These are phyloP conservation scores for Rosa hybrid DNA, from an alignment of 331 rosid genomes.

Conservation along the genomic window DNA sequence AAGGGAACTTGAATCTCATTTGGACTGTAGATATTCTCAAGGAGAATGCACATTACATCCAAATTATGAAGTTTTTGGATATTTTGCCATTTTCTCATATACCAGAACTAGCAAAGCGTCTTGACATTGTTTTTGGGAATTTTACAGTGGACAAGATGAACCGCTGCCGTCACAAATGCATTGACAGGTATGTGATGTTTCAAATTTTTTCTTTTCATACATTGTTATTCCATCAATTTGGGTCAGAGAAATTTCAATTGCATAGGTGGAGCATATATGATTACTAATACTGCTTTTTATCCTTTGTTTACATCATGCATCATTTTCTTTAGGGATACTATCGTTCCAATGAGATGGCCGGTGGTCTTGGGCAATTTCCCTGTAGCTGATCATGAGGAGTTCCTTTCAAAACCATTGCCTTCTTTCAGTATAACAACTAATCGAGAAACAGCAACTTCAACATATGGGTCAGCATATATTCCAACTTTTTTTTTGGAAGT, in stretches of 20 bases:
- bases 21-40: slow-evolving; percentile 49
- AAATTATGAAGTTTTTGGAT: slow-evolving; percentile 51
- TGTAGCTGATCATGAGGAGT: background rate
- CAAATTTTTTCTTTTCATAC: background rate
- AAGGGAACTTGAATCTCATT: slow-evolving; percentile 32
- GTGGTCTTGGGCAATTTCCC: background rate
- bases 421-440: slow-evolving; percentile 30
- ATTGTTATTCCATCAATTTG: background rate
- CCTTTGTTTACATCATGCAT: background rate
- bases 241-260: no score
- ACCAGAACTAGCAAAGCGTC: slow-evolving; percentile 25
- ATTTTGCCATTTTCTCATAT: slow-evolving; percentile 36
- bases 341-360: slow-evolving; percentile 36
- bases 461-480: background rate
- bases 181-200: slow-evolving; percentile 37
- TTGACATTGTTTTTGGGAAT: slow-evolving; percentile 27
- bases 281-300: no score
- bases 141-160: slow-evolving; percentile 33
- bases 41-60: slow-evolving; percentile 37
- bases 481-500: background rate
- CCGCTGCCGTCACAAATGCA: slow-evolving; percentile 33
- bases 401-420: background rate
- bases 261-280: no score
- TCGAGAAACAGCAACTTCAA: background rate
- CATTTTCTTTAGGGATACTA: background rate